A percentile compares a stretch with the other conserved stretches of the same genome.
These are phyloP conservation scores for Rachicladosporium sp. DNA, from an alignment of 2,329 filamentous ascomycete genomes.

Conservation along the genomic window DNA sequence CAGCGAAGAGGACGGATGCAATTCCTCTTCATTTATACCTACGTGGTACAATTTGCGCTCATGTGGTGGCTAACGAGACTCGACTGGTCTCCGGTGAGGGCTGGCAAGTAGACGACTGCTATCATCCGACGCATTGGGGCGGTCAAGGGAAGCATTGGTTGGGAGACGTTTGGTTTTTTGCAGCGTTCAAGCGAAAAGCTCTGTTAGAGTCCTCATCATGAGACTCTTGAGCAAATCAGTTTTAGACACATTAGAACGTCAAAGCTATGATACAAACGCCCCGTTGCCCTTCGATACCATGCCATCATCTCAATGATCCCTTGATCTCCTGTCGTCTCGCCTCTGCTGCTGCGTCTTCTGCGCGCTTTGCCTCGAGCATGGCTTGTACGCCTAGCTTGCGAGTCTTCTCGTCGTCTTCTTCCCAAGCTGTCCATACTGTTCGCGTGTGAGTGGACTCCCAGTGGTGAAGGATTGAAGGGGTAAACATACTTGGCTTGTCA, in stretches of 20 bases:
- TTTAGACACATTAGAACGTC: too few relatives aligned
- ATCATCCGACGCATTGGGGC: background rate
- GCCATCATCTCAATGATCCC: constrained; percentile 9
- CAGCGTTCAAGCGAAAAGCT: too few relatives aligned
- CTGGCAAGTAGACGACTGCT: constrained; percentile 1
- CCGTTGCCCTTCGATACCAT: too few relatives aligned
- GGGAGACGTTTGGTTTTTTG: too few relatives aligned
- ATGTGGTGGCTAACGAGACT: constrained; percentile 68
- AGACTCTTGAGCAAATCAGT: too few relatives aligned
- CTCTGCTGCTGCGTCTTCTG: constrained; percentile 17
- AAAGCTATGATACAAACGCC: too few relatives aligned
- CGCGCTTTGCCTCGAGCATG: constrained; percentile 19
- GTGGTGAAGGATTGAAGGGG: background rate
- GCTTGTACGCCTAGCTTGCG: constrained; percentile 13
- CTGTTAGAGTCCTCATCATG: too few relatives aligned
- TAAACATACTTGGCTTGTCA: constrained; percentile 69
- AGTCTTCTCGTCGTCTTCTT: constrained; percentile 19
- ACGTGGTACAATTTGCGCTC: constrained; percentile 83
- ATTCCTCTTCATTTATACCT: constrained; percentile 89
- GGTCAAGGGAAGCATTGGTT: too few relatives aligned
- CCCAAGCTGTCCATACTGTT: constrained; percentile 25
- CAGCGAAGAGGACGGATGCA: constrained; percentile 82
- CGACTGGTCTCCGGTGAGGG: constrained; percentile 13
- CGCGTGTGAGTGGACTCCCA: constrained; percentile 2
- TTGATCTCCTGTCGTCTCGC: constrained; percentile 21